Evolutionary conservation across 257 asterid genomes (phyloP).

Genomic region (Solanum ossicruentum): DNA sequence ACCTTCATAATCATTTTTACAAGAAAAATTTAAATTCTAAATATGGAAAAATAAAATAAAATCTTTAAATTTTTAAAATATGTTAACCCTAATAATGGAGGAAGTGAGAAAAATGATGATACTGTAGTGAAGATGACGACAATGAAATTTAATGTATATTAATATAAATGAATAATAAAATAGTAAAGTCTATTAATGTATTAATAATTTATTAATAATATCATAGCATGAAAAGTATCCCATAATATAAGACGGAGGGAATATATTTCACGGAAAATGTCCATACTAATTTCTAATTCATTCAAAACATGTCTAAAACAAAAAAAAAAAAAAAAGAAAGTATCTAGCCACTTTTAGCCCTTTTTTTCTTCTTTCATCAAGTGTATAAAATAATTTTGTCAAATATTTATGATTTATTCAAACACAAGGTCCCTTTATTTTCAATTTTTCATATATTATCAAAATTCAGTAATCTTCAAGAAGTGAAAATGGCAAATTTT

Average conservation of each 20-base stretch:
- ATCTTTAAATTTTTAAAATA: no score
- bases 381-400: background rate
- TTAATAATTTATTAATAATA: no score
- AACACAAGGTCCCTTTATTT: background rate
- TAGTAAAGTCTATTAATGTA: no score
- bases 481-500: slow-evolving; percentile 36
- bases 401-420: background rate
- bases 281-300: background rate
- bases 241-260: accelerated
- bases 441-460: background rate
- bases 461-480: background rate
- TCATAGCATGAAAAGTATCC: accelerated
- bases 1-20: no score
- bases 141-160: no score
- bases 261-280: background rate
- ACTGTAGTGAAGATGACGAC: no score
- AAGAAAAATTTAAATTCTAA: no score
- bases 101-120: no score
- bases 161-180: no score
- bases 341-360: background rate
- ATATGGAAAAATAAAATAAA: no score
- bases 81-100: no score
- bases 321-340: background rate
- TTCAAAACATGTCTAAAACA: background rate
- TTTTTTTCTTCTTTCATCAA: background rate